Evolutionary conservation across 2,329 filamentous ascomycete species (phyloP), one percentile per base, ranked within the genome.

Genomic region (Aspergillus costaricaensis): DNA sequence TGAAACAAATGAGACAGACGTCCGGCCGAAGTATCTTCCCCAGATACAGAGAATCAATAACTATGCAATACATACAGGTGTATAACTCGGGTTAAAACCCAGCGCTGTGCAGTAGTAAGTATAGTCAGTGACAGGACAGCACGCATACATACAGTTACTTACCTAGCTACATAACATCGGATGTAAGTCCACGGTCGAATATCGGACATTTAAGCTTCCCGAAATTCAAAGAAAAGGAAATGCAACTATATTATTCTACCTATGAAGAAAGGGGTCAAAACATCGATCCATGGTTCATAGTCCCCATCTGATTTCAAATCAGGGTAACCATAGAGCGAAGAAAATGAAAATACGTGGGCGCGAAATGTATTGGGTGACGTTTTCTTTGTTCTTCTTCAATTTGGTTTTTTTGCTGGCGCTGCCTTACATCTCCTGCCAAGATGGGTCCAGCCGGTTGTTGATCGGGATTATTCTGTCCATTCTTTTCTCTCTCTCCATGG

Each of bases 291-390:
- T 50, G 47, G 47, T 50, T 50, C 14, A 30, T 32, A 25, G 3
- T 0, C 2, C 17, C 10, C 25, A 17, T n/a, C 15, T 50, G 23
- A 59, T 61, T 59, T 57, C 50, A 59, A 61, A 59, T 57, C 49
- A 53, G 9, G 12, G 36, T 21, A 25, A 25, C 61, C 58, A 41
- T 58, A 49, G 53, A 27, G 25, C 25, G 25, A 36, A 27, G 38
- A 47, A 14, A 32, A 36, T 36, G 12, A 51, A n/a, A 32, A 36
- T 36, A 36, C 12, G 30, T 12, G 47, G 25, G 25, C 25, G 25
- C 25, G 25, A 27, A 49, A 32, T 3, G 23, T 32, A 27, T 27
- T 27, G 25, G 32, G 32, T 36, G 32, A 36, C 23, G 6, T 14
- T 32, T 50, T 50, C n/a, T 32, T 32, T 30, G 25, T 30, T 27